Percentiles rank a stretch among this genome's conserved stretches.
These are phyloP conservation scores for Wickerhamomyces bovis DNA, from an alignment of 805 yeast species.

Conservation along the genomic window DNA sequence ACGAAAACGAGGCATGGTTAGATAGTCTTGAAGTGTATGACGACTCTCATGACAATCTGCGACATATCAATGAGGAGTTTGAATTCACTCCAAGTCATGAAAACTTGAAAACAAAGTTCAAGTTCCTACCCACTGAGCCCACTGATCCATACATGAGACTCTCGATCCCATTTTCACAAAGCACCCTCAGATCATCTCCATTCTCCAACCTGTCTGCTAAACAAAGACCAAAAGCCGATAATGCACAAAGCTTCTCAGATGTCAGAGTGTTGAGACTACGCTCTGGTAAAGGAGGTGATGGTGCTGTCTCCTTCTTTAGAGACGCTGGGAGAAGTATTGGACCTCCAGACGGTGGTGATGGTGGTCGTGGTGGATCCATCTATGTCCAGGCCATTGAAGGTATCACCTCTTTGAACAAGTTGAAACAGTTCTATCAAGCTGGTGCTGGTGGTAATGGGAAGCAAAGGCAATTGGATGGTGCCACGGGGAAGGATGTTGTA, in stretches of 20 bases:
- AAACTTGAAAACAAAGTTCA: neutral
- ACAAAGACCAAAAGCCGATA: constrained; percentile 39
- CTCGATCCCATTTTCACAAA: constrained; percentile 9
- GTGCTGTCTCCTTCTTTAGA: constrained; percentile 76
- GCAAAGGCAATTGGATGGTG: constrained; percentile 79
- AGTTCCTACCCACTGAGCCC: constrained; percentile 1
- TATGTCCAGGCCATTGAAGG: constrained; percentile 78
- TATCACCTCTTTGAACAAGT: constrained; percentile 61
- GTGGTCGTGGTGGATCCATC: constrained; percentile 87
- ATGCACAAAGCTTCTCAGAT: constrained; percentile 48
- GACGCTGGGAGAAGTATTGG: constrained; percentile 83
- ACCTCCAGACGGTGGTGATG: constrained; percentile 99
- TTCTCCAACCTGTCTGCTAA: constrained; percentile 30
- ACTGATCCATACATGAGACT: constrained; percentile 8
- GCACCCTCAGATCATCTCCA: constrained; percentile 27
- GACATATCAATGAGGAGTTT: neutral
- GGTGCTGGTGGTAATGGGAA: constrained; percentile 67
- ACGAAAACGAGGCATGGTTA: constrained; percentile 39
- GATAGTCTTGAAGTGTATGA: constrained; percentile 13
- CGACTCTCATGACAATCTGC: neutral
- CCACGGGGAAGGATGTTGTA: constrained; percentile 69
- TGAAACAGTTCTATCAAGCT: constrained; percentile 66
- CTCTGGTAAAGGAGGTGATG: constrained; percentile 88
- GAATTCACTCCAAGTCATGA: neutral
- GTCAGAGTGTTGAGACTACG: constrained; percentile 56